Evolutionary conservation across 2,329 filamentous ascomycete species (phyloP).

Genomic region (Cytospora schulzeri): DNA sequence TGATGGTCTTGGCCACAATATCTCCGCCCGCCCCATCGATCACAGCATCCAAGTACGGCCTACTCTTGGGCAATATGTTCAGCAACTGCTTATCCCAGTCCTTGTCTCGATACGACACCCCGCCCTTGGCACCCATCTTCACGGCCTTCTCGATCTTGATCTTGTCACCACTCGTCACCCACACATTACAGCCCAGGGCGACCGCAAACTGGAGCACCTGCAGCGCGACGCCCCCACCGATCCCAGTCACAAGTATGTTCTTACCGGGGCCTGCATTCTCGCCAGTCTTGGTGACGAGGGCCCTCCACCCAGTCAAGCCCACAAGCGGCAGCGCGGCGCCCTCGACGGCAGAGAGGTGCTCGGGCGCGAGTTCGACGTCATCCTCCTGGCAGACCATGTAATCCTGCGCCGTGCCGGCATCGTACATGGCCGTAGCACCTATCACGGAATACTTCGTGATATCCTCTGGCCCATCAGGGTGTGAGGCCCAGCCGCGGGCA

Average conservation of each 20-base stretch:
- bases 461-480: slow-evolving; percentile 73
- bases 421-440: slow-evolving; percentile 67
- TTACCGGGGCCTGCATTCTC: slow-evolving; percentile 63
- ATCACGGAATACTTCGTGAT: slow-evolving; percentile 60
- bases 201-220: slow-evolving; percentile 79
- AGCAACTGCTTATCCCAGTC: slow-evolving; percentile 80
- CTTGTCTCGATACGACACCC: slow-evolving; percentile 78
- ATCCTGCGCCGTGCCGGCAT: slow-evolving; percentile 74
- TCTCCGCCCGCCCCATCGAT: slow-evolving; percentile 91
- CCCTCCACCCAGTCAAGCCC: slow-evolving; percentile 86
- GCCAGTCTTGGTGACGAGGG: slow-evolving; percentile 73
- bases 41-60: slow-evolving; percentile 76
- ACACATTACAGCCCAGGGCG: slow-evolving; percentile 75
- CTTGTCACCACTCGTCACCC: slow-evolving; percentile 73
- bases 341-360: slow-evolving; percentile 71
- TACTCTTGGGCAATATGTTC: slow-evolving; percentile 62
- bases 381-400: slow-evolving; percentile 67
- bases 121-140: slow-evolving; percentile 74
- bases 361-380: slow-evolving; percentile 77
- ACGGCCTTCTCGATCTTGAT: slow-evolving; percentile 76
- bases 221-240: slow-evolving; percentile 89
- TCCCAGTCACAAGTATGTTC: slow-evolving; percentile 86
- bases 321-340: slow-evolving; percentile 84
- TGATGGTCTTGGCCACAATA: slow-evolving; percentile 68
- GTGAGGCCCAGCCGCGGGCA: slow-evolving; percentile 73